A percentile compares a stretch with the other conserved stretches of the same genome.
Conservation (phyloP, 768 basidiomycete species). For the Antrodiella citrinella region DNA sequence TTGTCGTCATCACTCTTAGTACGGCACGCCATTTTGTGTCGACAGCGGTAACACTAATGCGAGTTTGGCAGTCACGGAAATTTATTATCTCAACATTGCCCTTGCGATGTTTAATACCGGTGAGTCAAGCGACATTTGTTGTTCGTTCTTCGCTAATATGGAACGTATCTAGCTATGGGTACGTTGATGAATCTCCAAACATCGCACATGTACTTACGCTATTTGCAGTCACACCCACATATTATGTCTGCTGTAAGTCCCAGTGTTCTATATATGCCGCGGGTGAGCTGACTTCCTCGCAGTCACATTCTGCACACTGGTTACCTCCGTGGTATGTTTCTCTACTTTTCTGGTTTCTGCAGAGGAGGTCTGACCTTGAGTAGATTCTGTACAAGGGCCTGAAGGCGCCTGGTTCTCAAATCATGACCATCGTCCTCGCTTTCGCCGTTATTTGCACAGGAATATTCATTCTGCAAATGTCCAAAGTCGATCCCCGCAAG, state of each 20-base stretch:
- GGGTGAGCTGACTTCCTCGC: constrained; percentile 5
- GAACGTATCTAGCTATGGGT: constrained; percentile 46
- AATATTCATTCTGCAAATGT: constrained; percentile 90
- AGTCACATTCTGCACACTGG: constrained; percentile 76
- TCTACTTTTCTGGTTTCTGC: not conserved
- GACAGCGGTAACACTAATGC: not conserved
- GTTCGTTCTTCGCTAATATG: constrained; percentile 3
- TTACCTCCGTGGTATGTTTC: constrained; percentile 62
- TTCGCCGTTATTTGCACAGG: constrained; percentile 86
- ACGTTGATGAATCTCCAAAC: too few relatives aligned
- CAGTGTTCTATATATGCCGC: not conserved
- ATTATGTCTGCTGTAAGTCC: constrained; percentile 66
- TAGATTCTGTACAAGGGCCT: constrained; percentile 86
- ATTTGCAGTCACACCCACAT: constrained; percentile 63
- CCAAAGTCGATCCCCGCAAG: constrained; percentile 76
- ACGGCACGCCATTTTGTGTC: constrained; percentile 21
- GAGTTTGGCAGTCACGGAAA: constrained; percentile 55
- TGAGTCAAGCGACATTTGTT: constrained; percentile 29
- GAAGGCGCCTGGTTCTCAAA: constrained; percentile 60
- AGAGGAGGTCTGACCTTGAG: not conserved
- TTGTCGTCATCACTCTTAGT: constrained; percentile 74
- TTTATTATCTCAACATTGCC: constrained; percentile 90
- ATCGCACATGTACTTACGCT: constrained; percentile 1
- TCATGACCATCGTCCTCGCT: constrained; percentile 82
- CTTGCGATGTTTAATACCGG: constrained; percentile 87